Evolutionary conservation across 352 stramenopile genomes (phyloP).

Genomic region (Phytopythium mirpurense): DNA sequence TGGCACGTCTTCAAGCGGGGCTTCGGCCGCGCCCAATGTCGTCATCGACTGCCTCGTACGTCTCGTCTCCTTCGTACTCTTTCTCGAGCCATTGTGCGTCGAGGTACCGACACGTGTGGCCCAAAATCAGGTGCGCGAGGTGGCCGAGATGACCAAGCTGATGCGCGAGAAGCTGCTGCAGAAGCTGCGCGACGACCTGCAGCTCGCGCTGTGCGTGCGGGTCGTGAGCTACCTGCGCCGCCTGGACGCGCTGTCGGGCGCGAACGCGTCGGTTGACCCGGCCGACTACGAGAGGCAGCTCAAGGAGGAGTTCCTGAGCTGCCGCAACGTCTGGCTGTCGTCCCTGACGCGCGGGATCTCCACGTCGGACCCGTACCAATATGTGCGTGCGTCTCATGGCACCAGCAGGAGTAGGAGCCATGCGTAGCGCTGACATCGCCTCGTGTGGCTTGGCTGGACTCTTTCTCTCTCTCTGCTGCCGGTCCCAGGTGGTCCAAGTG

Average conservation of each 20-base stretch:
- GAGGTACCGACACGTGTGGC: no score
- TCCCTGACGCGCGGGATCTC: slow-evolving; percentile 54
- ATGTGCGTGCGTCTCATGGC: slow-evolving; percentile 27
- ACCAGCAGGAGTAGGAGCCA: no score
- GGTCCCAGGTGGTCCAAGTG: slow-evolving; percentile 69
- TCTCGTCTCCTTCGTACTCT: background rate
- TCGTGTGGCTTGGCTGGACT: background rate
- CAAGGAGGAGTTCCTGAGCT: slow-evolving; percentile 82
- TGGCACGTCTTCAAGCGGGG: background rate
- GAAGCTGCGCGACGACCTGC: slow-evolving; percentile 78
- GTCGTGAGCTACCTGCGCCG: slow-evolving; percentile 76
- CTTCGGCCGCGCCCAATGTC: slow-evolving; percentile 34
- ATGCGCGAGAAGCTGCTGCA: slow-evolving; percentile 77
- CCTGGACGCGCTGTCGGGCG: slow-evolving; percentile 43
- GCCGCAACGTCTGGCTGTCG: slow-evolving; percentile 68
- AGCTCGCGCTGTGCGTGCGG: slow-evolving; percentile 73
- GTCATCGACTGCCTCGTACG: slow-evolving; percentile 58
- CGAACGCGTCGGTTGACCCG: slow-evolving; percentile 19
- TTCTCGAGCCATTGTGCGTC: no score
- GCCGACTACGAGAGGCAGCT: slow-evolving; percentile 72
- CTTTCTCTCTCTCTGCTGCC: no score
- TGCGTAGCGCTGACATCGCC: background rate
- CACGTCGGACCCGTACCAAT: slow-evolving; percentile 76
- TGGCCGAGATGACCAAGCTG: slow-evolving; percentile 52
- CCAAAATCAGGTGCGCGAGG: slow-evolving; percentile 57